A percentile compares a stretch with the other conserved stretches of the same genome.
Evolutionary conservation across 352 stramenopile species (phyloP).

Genomic region (Saprolegnia parasitica): DNA sequence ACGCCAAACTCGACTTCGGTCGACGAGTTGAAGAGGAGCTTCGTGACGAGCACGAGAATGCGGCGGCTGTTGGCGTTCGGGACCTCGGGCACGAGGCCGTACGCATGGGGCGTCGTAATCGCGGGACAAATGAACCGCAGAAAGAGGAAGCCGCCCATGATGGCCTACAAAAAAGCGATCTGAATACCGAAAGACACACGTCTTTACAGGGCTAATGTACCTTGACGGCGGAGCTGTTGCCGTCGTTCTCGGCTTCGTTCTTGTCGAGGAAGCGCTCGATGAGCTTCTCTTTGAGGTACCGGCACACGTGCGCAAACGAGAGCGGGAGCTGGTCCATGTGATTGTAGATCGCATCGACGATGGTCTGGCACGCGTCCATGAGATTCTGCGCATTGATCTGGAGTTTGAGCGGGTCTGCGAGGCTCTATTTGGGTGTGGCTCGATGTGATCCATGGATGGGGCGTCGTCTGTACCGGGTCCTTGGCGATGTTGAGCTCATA

Average conservation of each 20-base stretch:
- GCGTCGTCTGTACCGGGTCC: conserved; percentile 37
- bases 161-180: conserved; percentile 39
- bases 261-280: conserved; percentile 62
- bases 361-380: conserved; percentile 76
- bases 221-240: neutral
- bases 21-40: conserved; percentile 85
- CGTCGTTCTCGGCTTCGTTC: conserved; percentile 20
- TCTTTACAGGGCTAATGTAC: neutral
- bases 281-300: conserved; percentile 64
- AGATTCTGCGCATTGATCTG: conserved; percentile 62
- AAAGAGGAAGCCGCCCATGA: conserved; percentile 85
- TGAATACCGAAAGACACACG: neutral
- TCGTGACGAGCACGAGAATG: conserved; percentile 82
- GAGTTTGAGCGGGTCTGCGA: neutral
- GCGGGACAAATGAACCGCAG: conserved; percentile 84
- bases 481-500: conserved; percentile 68
- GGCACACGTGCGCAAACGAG: conserved; percentile 75
- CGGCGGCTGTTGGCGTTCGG: conserved; percentile 62
- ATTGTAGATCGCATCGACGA: conserved; percentile 74
- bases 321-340: conserved; percentile 45
- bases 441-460: too few relatives aligned
- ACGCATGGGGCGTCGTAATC: conserved; percentile 81
- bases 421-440: neutral
- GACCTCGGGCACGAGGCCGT: conserved; percentile 71
- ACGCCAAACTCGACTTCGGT: conserved; percentile 84